phyloP scores from a whole-genome alignment of 1,284 basidiomycete species.

The Peniophora sp. region DNA sequence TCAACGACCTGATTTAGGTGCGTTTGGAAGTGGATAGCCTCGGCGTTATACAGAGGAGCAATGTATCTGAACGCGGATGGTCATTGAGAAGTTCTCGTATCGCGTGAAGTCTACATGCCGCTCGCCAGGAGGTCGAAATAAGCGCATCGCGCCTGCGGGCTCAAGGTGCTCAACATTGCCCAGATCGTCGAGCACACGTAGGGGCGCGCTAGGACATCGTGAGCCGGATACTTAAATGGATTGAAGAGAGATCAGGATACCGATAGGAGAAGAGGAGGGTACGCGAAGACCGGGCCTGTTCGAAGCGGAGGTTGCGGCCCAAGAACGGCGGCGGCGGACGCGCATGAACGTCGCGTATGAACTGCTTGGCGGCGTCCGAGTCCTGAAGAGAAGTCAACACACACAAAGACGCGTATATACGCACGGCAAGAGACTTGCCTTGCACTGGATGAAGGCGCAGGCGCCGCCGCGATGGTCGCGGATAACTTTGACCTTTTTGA shows the following conservation, averaged over 20 bases:
- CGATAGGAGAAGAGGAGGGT: constrained; percentile 68
- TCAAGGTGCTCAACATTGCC: constrained; percentile 15
- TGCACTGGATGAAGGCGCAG: constrained; percentile 77
- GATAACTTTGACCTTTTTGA: constrained; percentile 66
- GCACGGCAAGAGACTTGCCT: constrained; percentile 34
- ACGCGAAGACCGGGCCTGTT: constrained; percentile 68
- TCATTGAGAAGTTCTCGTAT: constrained; percentile 1
- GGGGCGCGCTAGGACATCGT: constrained; percentile 5
- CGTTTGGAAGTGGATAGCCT: constrained; percentile 28
- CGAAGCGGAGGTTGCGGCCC: constrained; percentile 64
- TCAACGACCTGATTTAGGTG: not conserved
- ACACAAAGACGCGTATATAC: not conserved
- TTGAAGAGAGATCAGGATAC: constrained; percentile 24
- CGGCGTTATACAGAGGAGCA: constrained; percentile 45
- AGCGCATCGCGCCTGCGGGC: constrained; percentile 47
- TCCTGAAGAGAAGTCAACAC: constrained; percentile 32
- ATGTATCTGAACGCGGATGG: constrained; percentile 34
- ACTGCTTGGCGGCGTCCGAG: constrained; percentile 43
- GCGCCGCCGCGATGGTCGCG: constrained; percentile 67
- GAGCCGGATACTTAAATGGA: not conserved
- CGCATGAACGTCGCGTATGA: constrained; percentile 54
- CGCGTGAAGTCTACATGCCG: constrained; percentile 26
- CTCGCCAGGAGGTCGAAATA: constrained; percentile 32
- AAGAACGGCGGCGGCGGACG: constrained; percentile 51
- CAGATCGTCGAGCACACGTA: constrained; percentile 17